Conservation (phyloP, 768 basidiomycete genomes). For the Auricularia cornea region DNA sequence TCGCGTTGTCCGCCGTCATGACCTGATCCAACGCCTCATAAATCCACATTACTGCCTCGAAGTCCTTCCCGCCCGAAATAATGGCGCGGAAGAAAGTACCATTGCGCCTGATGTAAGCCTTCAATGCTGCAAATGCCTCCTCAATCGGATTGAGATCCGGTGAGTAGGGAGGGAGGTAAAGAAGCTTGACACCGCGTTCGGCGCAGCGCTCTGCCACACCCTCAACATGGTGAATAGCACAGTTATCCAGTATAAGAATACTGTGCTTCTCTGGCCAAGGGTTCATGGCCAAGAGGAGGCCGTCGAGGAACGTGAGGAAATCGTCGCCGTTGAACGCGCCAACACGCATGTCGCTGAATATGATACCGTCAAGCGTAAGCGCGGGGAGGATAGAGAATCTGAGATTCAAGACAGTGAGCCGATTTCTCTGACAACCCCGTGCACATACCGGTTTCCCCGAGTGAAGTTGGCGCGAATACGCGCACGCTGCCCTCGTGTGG, state of each 20-base stretch:
- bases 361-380: background rate
- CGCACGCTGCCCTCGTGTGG: constrained; percentile 5
- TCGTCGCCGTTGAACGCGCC: background rate
- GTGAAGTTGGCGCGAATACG: constrained; percentile 10
- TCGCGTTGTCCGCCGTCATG: no score
- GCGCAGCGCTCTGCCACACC: constrained; percentile 9
- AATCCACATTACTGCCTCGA: no score
- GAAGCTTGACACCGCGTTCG: background rate
- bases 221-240: constrained; percentile 14
- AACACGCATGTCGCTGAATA: background rate
- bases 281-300: background rate
- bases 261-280: constrained; percentile 15
- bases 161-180: constrained; percentile 31
- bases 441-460: constrained; percentile 13
- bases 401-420: no score
- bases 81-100: no score
- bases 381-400: background rate
- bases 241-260: constrained; percentile 21
- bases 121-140: constrained; percentile 31
- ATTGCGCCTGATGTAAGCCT: constrained; percentile 19
- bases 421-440: background rate
- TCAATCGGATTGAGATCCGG: constrained; percentile 35
- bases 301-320: background rate
- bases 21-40: no score
- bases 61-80: no score